A percentile compares a stretch with the other conserved stretches of the same genome.
Conservation (phyloP, 1,284 basidiomycete species). For the Sporisorium reilianum region DNA sequence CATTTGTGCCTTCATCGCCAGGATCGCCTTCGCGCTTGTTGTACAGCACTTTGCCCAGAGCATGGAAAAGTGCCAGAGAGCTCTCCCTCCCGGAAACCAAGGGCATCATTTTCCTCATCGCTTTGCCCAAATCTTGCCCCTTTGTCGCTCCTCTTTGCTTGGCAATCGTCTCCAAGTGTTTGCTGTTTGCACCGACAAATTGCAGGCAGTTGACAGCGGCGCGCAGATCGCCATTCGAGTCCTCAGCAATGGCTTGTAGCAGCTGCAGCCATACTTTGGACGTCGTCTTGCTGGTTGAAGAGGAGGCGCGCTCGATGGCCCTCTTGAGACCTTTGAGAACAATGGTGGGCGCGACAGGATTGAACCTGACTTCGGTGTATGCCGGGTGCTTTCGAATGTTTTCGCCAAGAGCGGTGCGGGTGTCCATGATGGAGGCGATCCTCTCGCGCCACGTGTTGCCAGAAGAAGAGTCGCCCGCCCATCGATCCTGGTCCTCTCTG, state of each 20-base stretch:
- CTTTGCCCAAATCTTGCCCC: neutral
- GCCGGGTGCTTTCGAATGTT: conserved; percentile 76
- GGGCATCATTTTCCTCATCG: conserved; percentile 21
- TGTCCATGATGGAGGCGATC: conserved; percentile 72
- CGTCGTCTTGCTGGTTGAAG: neutral
- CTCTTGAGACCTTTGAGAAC: conserved; percentile 81
- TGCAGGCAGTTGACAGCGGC: conserved; percentile 92
- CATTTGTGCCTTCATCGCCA: conserved; percentile 21
- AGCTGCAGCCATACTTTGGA: conserved; percentile 19
- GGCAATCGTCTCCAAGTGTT: conserved; percentile 7
- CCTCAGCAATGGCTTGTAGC: conserved; percentile 75
- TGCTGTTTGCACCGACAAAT: conserved; percentile 73
- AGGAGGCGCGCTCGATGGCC: conserved; percentile 7
- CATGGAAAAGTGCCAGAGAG: conserved; percentile 87
- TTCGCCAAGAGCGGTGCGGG: conserved; percentile 77
- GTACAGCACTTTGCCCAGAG: conserved; percentile 92
- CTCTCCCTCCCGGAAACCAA: conserved; percentile 76
- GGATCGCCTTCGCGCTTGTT: conserved; percentile 81
- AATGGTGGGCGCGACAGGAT: conserved; percentile 88
- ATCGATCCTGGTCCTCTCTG: conserved; percentile 71
- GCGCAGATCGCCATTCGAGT: conserved; percentile 88
- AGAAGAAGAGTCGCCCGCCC: conserved; percentile 73
- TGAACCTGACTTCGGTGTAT: conserved; percentile 85
- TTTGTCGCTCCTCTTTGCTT: conserved; percentile 1
- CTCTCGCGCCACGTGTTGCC: conserved; percentile 71